These are phyloP conservation scores for Brettanomyces custersianus DNA, from an alignment of 805 yeast genomes.

Conservation along the genomic window DNA sequence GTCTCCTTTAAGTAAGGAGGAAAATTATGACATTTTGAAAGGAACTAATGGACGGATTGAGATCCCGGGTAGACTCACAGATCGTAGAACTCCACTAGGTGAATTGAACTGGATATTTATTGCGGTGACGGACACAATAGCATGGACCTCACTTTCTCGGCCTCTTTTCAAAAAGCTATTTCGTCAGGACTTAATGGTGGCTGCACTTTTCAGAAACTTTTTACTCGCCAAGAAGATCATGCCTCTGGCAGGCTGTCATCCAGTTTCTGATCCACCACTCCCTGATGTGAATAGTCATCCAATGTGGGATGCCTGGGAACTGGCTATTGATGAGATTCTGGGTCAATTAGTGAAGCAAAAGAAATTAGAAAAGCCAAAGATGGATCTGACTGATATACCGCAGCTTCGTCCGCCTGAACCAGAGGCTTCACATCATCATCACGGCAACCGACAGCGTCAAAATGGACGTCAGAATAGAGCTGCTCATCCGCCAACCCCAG, in stretches of 20 bases:
- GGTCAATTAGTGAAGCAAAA: slow-evolving; percentile 49
- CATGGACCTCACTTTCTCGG: slow-evolving; percentile 88
- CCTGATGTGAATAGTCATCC: slow-evolving; percentile 82
- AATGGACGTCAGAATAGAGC: neutral
- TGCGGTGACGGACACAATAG: slow-evolving; percentile 95
- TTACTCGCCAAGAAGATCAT: slow-evolving; percentile 84
- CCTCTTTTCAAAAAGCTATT: slow-evolving; percentile 83
- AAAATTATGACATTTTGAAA: slow-evolving; percentile 38
- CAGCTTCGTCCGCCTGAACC: slow-evolving; percentile 18
- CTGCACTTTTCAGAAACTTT: slow-evolving; percentile 90
- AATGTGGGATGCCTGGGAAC: slow-evolving; percentile 98
- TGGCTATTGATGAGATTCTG: slow-evolving; percentile 90
- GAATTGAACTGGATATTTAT: slow-evolving; percentile 97
- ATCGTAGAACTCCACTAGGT: slow-evolving; percentile 90
- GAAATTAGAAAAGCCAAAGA: slow-evolving; percentile 15
- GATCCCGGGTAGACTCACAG: slow-evolving; percentile 87
- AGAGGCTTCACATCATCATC: slow-evolving; percentile 7
- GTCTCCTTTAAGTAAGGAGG: slow-evolving; percentile 48
- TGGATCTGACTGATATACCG: slow-evolving; percentile 21
- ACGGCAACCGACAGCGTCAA: slow-evolving; percentile 3
- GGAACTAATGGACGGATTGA: slow-evolving; percentile 48
- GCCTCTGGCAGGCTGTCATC: slow-evolving; percentile 91
- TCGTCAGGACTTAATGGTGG: slow-evolving; percentile 93
- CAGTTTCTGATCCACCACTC: slow-evolving; percentile 85
- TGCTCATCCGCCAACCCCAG: neutral